Base-by-base conservation (phyloP, 768 basidiomycete genomes). In the Pleurotus djamor region DNA sequence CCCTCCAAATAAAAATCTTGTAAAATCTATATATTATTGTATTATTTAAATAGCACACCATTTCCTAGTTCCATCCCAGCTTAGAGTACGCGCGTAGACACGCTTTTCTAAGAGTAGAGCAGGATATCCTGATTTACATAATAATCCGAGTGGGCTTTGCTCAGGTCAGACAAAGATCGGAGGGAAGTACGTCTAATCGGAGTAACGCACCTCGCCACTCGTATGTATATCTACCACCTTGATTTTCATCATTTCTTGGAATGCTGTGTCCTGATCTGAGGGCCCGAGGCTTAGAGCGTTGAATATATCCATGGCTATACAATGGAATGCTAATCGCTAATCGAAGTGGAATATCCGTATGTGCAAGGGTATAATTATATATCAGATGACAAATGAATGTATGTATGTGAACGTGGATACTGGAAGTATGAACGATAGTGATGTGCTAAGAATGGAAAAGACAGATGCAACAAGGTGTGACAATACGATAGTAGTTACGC, bases 201-300 rank as follows among this genome's bases (percentile, higher is more conserved):
- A n/a, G n/a, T n/a, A n/a, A 33, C 70, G 47, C 48, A 74, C 74
- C 68, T 75, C 74, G 6, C 74, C 74, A 12, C 68, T 67, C 1
- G 75, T 75, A 62, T 76, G 75, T 72, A 75, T 74, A 38, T 74
- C 74, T n/a, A 75, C 63, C 21, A 69, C 67, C 55, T 66, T 67
- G 62, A 75, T 71, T 14, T 64, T 61, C 17, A 48, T 60, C 13
- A 60, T 55, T 33, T 60, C 59, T 10, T 17, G n/a, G n/a, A n/a
- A n/a, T n/a, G n/a, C n/a, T n/a, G n/a, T n/a, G 32, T 21, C 47
- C 36, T 60, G 61, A 34, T 51, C n/a, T 4, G 17, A 14, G 17
- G 12, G 28, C 10, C n/a, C 49, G 32, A 28, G 10, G 10, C 49
- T 51, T 0, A 65, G 21, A 13, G 44, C 54, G 12, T 61, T 33